Conservation (phyloP, 345 rosid species). For the Sisymbrium altissimum region DNA sequence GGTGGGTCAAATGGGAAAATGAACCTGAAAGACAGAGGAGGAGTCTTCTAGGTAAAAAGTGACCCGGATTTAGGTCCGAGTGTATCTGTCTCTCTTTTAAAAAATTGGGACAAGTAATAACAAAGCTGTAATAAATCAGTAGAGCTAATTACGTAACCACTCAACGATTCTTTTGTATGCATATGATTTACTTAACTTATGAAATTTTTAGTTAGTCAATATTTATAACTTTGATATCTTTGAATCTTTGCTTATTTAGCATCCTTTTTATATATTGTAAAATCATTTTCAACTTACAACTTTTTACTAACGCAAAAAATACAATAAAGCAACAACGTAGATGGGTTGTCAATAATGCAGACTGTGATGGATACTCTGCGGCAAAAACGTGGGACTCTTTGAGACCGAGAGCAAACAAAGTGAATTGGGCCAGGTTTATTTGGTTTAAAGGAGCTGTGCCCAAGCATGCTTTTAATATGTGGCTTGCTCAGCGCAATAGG, state of each 20-base stretch:
- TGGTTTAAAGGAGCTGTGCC: too few species aligned
- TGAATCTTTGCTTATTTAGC: neutral
- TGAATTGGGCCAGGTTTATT: too few species aligned
- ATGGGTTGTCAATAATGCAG: too few species aligned
- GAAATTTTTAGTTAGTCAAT: neutral
- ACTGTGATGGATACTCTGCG: too few species aligned
- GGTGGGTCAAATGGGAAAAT: neutral
- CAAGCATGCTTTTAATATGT: too few species aligned
- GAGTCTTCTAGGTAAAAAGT: neutral
- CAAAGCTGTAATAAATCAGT: neutral
- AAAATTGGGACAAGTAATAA: neutral
- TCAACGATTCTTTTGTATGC: neutral
- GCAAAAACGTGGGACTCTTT: too few species aligned
- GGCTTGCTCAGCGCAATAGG: too few species aligned
- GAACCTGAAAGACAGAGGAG: neutral
- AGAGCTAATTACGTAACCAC: neutral
- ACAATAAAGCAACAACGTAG: too few species aligned
- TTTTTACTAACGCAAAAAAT: neutral
- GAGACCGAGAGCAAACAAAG: too few species aligned
- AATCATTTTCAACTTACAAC: neutral
- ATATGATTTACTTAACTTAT: neutral
- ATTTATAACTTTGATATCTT: neutral
- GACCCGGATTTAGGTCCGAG: neutral
- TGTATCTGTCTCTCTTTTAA: neutral
- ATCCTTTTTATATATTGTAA: neutral